Evolutionary conservation across 179 eudicot genomes (phyloP), one percentile per base, ranked within the genome.

Genomic region (Vitellaria paradoxa): DNA sequence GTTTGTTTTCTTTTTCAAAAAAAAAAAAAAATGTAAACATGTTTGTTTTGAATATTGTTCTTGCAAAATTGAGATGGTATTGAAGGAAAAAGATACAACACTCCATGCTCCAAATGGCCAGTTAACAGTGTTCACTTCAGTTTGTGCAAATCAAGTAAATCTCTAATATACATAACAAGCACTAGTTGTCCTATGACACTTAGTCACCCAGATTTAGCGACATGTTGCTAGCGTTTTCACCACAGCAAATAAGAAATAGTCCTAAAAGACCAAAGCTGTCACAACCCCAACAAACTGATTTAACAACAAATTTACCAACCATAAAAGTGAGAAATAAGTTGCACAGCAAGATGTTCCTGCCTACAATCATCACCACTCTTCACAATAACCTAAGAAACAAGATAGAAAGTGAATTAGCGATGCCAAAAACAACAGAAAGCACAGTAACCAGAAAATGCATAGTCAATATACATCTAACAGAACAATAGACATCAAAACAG

Each of bases 291-390:
- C 60, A 76, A 50, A 74, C 40, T 24, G 3, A 23, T n/a, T 20
- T 20, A 23, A 20, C 9, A 30, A 15, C 46, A 63, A 62, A 64
- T 13, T 6, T 70, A 76, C 92, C 75, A 82, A 93, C 99, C 98
- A 74, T 91, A 96, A 77, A 96, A 96, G 87, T 96, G 99, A 72
- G 93, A 91, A 37, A 96, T 96, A 79, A 96, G 98, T 82, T 96
- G 99, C 73, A 96, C 97, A 46, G 99, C 98, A 76, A 96, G 90
- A 89, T 96, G 99, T 80, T 96, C 99, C 89, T 96, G 99, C 80
- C 98, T 85, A 82, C 99, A 96, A 85, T 93, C 98, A 90, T 96
- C 99, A 60, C 99, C 99, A 81, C 99, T 96, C 89, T 96, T 96
- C 78, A 96, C 99, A 72, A 96, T 96, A 63, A 90, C 84, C 99